These are phyloP conservation scores for Barbarea vulgaris DNA, from an alignment of 345 rosid species.

Conservation along the genomic window DNA sequence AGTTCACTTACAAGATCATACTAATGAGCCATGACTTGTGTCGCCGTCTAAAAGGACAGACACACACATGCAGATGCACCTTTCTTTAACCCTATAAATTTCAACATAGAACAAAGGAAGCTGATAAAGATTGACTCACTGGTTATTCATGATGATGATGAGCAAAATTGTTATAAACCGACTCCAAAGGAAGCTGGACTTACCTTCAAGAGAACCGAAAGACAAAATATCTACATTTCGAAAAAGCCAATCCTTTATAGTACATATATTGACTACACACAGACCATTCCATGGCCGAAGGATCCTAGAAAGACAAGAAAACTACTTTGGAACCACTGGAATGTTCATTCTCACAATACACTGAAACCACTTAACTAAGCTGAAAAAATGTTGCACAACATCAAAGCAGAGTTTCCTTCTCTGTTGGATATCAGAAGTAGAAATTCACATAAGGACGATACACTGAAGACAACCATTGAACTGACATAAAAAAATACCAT, in stretches of 20 bases:
- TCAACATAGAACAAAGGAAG: not conserved
- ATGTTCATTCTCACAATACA: not conserved
- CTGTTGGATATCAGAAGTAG: not conserved
- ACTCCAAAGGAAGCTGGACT: not conserved
- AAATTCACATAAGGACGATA: not conserved
- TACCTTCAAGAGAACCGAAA: not conserved
- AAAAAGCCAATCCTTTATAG: not conserved
- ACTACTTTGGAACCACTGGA: not conserved
- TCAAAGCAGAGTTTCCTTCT: slow-evolving; percentile 17
- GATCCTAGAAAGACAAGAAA: not conserved
- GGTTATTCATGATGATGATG: not conserved
- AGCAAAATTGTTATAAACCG: not conserved
- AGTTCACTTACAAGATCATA: slow-evolving; percentile 11
- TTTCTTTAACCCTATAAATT: not conserved
- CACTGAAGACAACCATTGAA: not conserved
- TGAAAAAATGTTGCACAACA: not conserved
- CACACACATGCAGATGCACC: slow-evolving; percentile 1
- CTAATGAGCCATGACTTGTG: slow-evolving; percentile 2
- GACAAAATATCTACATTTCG: not conserved
- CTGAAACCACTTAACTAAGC: not conserved
- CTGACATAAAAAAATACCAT: not conserved
- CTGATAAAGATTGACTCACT: not conserved
- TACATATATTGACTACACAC: slow-evolving; percentile 12
- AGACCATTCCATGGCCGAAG: not conserved
- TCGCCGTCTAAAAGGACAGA: not conserved